Evolutionary conservation across 208 protist species (phyloP), one percentile per base, ranked within the genome.

Genomic region (Acanthamoeba healyi): DNA sequence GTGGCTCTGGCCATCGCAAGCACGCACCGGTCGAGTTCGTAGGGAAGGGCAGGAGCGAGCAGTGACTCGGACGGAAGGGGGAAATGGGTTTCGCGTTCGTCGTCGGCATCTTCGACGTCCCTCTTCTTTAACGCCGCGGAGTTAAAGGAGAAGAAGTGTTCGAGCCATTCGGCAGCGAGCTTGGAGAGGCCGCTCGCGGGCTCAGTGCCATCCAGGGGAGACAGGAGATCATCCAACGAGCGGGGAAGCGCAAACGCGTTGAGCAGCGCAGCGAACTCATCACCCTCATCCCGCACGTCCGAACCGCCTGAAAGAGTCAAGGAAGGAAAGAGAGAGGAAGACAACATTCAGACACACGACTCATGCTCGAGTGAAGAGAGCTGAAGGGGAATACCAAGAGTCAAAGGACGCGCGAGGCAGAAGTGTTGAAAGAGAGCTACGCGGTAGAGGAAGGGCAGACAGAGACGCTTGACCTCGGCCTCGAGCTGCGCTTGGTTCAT

Each of bases 401-500:
- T 15, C 26, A 90, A 54, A 3, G 82, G 58, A 29, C 82, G 58
- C 2, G 7, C 36, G 34, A 90, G 58, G 82, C 82, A 90, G 29
- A 90, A 24, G 36, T 90, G 82, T 15, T 49, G 58, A 54, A 90
- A 90, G 38, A 90, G 82, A 7, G n/a, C 82, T 17, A 26, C 82
- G 49, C 54, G 82, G 32, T 70, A 70, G 58, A 90, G 82, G 58
- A 90, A 90, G 38, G 82, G 82, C 17, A 90, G 51, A 24, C 49
- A 63, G 26, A 72, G 54, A 5, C 40, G 54, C 29, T 49, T 65
- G 15, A 90, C 82, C 24, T 70, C 82, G n/a, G 38, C 38, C 46
- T 10, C 58, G 7, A 90, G 58, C 54, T 32, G 51, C 3, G 32
- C n/a, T n/a, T 24, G 19, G 77, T 34, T 40, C 7, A 36, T 34